Base-by-base conservation (phyloP, 2,329 filamentous ascomycete genomes). In the Aureobasidium sp. region DNA sequence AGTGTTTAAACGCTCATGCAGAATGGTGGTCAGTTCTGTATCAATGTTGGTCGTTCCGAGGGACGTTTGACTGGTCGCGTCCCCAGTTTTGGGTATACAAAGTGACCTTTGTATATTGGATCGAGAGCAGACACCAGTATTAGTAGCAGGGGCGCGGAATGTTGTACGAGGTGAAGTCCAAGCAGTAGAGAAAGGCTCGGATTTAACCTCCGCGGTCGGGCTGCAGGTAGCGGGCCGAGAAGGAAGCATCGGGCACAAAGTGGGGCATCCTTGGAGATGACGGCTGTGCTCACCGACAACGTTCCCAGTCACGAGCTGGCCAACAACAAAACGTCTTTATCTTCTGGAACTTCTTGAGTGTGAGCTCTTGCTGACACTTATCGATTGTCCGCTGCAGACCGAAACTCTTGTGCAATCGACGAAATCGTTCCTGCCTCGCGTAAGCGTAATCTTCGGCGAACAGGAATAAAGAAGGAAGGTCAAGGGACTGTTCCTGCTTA, bases 191-290 rank as follows among this genome's bases (percentile, higher is more conserved):
- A 39, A 57, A 29, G 27, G 20, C 36, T n/a, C 53, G 27, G 53
- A 12, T 37, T 48, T 43, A 59, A 59, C 46, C 57, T 60, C 57
- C 57, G 57, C 57, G 43, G 27, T 60, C 57, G 56, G 56, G 53
- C 43, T 43, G 53, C 39, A 46, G 26, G 39, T 17, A 44, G 39
- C 53, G 53, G 53, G 41, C 53, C 53, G 53, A 46, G 32, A 56
- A 46, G 10, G 39, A 57, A 32, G 29, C 37, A 36, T 44, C 53
- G 41, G 41, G 26, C 53, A 46, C n/a, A 46, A 46, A 46, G 53
- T 57, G 53, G 53, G 53, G 53, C 53, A 57, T 57, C 29, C 36
- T 34, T 57, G 53, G 53, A 57, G 39, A 44, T 57, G 53, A 57
- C 53, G 53, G 39, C 53, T 34, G 53, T 59, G 43, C 56, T 48